Base-by-base conservation (phyloP, 352 stramenopile species). In the Globisporangium heterothallicum region DNA sequence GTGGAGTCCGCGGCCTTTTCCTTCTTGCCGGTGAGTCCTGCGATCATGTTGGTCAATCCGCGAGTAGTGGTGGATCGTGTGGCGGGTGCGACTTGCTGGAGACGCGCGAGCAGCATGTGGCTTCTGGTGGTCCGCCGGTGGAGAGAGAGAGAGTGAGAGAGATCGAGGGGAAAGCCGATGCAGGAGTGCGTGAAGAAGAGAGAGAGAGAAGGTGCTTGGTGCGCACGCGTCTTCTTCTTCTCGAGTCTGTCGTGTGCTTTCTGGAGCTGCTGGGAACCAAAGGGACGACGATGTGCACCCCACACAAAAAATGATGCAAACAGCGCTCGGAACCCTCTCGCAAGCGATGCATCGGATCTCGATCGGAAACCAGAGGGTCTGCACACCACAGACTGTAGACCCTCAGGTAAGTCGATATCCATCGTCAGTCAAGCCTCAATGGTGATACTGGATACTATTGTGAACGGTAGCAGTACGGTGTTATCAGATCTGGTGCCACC, bases 21-120 rank as follows among this genome's bases (percentile, higher is more conserved):
- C 45, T 56, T 68, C 55, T 75, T 76, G 36, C 27, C 32, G 32
- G 59, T 27, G 34, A 58, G 36, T 24, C 53, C 56, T n/a, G 64
- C 55, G 60, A 78, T 58, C 64, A 80, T 77, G 29, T 60, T 71
- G 29, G 44, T 54, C 21, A 84, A 45, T 53, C 38, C 63, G 52
- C 63, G 68, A 6, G 61, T 54, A 43, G 50, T 49, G 34, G 22
- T 43, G 41, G 22, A 26, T 27, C 36, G 35, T 35, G 49, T 34
- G 44, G 27, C 35, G 32, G 22, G 26, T 6, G 38, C 53, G 19
- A 30, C 24, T 53, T 59, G 54, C 42, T 42, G 48, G 50, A 82
- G 44, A 35, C 68, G 71, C 36, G 66, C 62, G 71, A 82, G 68
- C 41, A 81, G 66, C 71, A 82, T 82, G 65, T 53, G 53, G 34